Evolutionary conservation across 768 basidiomycete species (phyloP).

Genomic region (Termitomyces bulborhizus): DNA sequence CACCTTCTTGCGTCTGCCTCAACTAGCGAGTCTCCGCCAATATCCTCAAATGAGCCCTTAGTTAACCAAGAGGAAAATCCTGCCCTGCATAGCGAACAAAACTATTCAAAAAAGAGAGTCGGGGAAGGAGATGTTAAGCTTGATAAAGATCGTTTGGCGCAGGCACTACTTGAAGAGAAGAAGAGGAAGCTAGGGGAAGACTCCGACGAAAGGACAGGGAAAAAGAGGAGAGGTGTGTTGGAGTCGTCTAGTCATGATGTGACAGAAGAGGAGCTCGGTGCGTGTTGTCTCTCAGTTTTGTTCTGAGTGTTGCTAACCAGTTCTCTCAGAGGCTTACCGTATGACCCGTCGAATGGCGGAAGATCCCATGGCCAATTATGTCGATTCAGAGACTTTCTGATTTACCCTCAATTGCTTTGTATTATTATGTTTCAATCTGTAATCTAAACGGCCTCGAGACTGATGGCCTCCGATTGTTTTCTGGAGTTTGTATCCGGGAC

Average conservation of each 20-base stretch:
- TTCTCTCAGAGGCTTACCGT: conserved; percentile 78
- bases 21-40: conserved; percentile 19
- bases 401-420: background rate
- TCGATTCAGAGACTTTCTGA: conserved; percentile 43
- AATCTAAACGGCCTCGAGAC: background rate
- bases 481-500: background rate
- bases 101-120: conserved; percentile 71
- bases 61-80: conserved; percentile 21
- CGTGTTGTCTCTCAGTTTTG: conserved; percentile 19
- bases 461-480: background rate
- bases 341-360: conserved; percentile 69
- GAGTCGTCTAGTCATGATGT: conserved; percentile 66
- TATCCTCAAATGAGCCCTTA: conserved; percentile 9
- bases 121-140: conserved; percentile 80
- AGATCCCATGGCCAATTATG: conserved; percentile 92
- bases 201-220: conserved; percentile 50
- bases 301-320: conserved; percentile 10
- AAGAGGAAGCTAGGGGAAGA: conserved; percentile 68
- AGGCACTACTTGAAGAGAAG: conserved; percentile 72
- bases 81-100: conserved; percentile 47
- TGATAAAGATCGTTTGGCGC: conserved; percentile 61
- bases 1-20: conserved; percentile 48
- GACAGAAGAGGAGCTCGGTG: conserved; percentile 83
- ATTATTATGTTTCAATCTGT: background rate
- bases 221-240: conserved; percentile 49